Conservation (phyloP, 2,329 filamentous ascomycete species). For the Leptographium wingfieldii region DNA sequence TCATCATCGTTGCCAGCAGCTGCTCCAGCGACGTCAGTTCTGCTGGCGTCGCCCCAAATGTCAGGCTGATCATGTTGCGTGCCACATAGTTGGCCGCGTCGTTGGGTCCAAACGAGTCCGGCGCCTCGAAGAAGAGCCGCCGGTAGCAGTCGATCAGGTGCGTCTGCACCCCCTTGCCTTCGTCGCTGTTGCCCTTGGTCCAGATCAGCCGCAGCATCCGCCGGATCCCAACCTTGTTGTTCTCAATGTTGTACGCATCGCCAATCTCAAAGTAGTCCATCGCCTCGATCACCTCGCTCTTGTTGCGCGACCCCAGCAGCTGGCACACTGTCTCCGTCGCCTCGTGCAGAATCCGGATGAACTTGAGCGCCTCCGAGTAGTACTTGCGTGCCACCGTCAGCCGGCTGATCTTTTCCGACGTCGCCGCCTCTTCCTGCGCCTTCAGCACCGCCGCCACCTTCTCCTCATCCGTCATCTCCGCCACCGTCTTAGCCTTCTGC, state of each 20-base stretch:
- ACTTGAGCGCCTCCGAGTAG: slow-evolving; percentile 84
- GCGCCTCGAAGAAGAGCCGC: slow-evolving; percentile 89
- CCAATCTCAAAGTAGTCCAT: slow-evolving; percentile 97
- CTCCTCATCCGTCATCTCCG: slow-evolving; percentile 65
- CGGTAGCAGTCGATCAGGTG: slow-evolving; percentile 97
- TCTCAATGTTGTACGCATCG: slow-evolving; percentile 91
- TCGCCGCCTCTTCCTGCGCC: slow-evolving; percentile 75
- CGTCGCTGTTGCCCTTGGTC: slow-evolving; percentile 98
- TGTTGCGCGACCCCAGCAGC: slow-evolving; percentile 86
- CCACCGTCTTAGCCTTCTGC: slow-evolving; percentile 43
- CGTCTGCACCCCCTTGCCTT: slow-evolving; percentile 94
- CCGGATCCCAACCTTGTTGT: slow-evolving; percentile 82
- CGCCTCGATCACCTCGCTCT: slow-evolving; percentile 95
- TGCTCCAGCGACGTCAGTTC: slow-evolving; percentile 94
- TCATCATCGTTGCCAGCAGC: slow-evolving; percentile 95
- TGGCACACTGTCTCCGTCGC: slow-evolving; percentile 74
- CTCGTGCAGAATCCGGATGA: slow-evolving; percentile 81
- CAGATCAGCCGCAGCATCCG: slow-evolving; percentile 95
- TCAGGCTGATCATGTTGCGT: slow-evolving; percentile 97
- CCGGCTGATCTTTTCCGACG: slow-evolving; percentile 76
- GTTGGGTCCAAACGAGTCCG: slow-evolving; percentile 74
- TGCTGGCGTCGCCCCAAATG: slow-evolving; percentile 86
- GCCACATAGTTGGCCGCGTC: slow-evolving; percentile 93
- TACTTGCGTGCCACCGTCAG: slow-evolving; percentile 81
- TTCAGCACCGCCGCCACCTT: slow-evolving; percentile 62